A percentile compares a stretch with the other conserved stretches of the same genome.
phyloP scores from a whole-genome alignment of 148 eudicot genomes.

The Rhododendron kiyosumense region DNA sequence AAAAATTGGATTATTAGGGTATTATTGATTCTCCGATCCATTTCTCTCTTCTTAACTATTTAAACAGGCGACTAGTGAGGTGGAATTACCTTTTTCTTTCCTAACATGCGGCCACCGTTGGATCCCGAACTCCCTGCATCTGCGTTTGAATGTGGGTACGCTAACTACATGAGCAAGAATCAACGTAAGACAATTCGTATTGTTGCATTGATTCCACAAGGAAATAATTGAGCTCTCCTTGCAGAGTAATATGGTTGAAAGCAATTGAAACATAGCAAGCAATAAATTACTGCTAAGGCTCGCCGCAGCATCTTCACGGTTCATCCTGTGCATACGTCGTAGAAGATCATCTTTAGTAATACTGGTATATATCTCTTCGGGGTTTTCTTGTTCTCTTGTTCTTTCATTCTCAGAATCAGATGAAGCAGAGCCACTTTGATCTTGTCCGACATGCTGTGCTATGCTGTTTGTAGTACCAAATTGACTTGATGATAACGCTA shows the following conservation, averaged over 20 bases:
- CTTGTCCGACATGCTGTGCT: conserved; percentile 15
- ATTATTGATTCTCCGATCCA: too few species aligned
- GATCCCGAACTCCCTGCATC: conserved; percentile 69
- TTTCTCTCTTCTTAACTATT: too few species aligned
- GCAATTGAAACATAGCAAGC: neutral
- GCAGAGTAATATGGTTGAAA: neutral
- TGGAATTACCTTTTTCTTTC: conserved; percentile 42
- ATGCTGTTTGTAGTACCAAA: conserved; percentile 1
- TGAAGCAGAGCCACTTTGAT: conserved; percentile 14
- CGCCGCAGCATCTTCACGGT: neutral
- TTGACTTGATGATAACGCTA: neutral
- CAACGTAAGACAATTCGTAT: neutral
- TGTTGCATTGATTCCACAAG: neutral
- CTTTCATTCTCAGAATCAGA: neutral
- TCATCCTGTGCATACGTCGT: neutral
- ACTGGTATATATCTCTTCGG: too few species aligned
- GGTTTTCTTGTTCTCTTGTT: too few species aligned
- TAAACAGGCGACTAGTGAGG: too few species aligned
- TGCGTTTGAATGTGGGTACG: conserved; percentile 81
- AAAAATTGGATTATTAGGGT: too few species aligned
- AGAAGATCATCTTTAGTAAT: too few species aligned
- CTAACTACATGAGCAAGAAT: conserved; percentile 52
- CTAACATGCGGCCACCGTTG: conserved; percentile 66
- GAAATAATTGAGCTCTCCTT: neutral
- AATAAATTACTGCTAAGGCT: neutral